A percentile compares a stretch with the other conserved stretches of the same genome.
Evolutionary conservation across 805 yeast species (phyloP).

Genomic region (Candida taoyuanica): DNA sequence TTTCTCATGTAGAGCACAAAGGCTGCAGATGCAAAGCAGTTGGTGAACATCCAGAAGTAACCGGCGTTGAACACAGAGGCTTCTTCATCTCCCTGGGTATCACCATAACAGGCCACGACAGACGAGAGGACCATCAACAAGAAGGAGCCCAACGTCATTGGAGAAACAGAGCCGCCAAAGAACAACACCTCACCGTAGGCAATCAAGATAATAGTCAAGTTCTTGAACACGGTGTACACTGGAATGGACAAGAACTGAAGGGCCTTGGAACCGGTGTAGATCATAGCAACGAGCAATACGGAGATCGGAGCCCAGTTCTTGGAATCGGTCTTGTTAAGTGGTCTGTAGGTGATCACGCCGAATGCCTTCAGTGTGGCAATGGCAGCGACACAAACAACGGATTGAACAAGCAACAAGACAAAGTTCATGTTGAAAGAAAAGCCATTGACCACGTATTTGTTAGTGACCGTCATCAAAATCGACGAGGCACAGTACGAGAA

Average conservation of each 20-base stretch:
- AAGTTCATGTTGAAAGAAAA: conserved; percentile 80
- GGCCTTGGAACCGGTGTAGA: conserved; percentile 94
- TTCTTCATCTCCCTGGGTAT: conserved; percentile 34
- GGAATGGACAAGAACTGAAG: conserved; percentile 88
- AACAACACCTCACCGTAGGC: conserved; percentile 98
- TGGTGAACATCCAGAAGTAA: conserved; percentile 94
- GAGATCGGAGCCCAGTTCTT: conserved; percentile 96
- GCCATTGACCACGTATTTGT: conserved; percentile 80
- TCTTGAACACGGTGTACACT: conserved; percentile 96
- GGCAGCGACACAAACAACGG: conserved; percentile 73
- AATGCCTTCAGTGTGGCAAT: conserved; percentile 68
- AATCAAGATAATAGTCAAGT: conserved; percentile 90
- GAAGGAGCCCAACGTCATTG: conserved; percentile 88
- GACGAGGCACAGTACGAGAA: conserved; percentile 88
- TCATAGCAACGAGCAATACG: conserved; percentile 82
- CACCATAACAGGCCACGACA: conserved; percentile 94
- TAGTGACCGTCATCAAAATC: conserved; percentile 94
- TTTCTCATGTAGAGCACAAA: conserved; percentile 95
- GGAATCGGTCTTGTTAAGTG: conserved; percentile 81
- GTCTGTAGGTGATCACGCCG: conserved; percentile 81
- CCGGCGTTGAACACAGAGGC: conserved; percentile 55
- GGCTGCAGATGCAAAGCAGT: conserved; percentile 91
- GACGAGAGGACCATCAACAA: conserved; percentile 91
- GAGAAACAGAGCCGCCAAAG: conserved; percentile 90
- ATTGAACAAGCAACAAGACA: conserved; percentile 83